Evolutionary conservation across 1,284 basidiomycete species (phyloP).

Genomic region (Ceratobasidium sp.): DNA sequence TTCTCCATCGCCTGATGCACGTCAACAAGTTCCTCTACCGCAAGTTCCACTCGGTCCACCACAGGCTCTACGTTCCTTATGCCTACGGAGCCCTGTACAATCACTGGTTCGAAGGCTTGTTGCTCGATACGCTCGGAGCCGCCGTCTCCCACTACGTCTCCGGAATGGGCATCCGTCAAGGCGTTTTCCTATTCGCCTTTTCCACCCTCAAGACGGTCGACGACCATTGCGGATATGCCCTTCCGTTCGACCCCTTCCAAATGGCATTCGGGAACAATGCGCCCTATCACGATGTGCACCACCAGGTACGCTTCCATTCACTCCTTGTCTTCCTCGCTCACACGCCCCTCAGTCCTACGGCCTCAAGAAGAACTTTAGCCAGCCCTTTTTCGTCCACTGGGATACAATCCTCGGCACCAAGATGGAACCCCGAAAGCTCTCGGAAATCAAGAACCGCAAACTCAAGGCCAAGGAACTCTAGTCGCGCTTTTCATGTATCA

Average conservation of each 20-base stretch:
- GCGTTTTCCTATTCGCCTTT: slow-evolving; percentile 83
- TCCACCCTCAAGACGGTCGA: slow-evolving; percentile 95
- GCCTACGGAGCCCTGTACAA: slow-evolving; percentile 98
- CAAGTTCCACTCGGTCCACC: slow-evolving; percentile 93
- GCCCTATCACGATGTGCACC: slow-evolving; percentile 98
- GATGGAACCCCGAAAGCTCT: slow-evolving; percentile 53
- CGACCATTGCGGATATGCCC: slow-evolving; percentile 92
- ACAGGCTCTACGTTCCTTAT: slow-evolving; percentile 96
- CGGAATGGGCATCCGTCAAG: slow-evolving; percentile 80
- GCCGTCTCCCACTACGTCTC: slow-evolving; percentile 75
- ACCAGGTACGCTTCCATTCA: slow-evolving; percentile 64
- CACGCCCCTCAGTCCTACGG: slow-evolving; percentile 69
- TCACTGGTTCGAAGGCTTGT: slow-evolving; percentile 92
- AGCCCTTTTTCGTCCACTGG: slow-evolving; percentile 94
- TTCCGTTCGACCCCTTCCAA: slow-evolving; percentile 92
- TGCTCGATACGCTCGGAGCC: slow-evolving; percentile 88
- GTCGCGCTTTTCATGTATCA: not conserved
- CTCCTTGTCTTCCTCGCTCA: slow-evolving; percentile 4
- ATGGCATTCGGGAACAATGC: slow-evolving; percentile 90
- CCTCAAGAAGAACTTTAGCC: slow-evolving; percentile 95
- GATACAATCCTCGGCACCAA: slow-evolving; percentile 80
- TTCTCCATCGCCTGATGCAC: slow-evolving; percentile 92
- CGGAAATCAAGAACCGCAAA: slow-evolving; percentile 7
- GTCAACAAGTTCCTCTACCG: slow-evolving; percentile 90
- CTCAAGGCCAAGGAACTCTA: slow-evolving; percentile 26